phyloP scores from a whole-genome alignment of 2,329 filamentous ascomycete species.

The Pyrenochaeta sp. region DNA sequence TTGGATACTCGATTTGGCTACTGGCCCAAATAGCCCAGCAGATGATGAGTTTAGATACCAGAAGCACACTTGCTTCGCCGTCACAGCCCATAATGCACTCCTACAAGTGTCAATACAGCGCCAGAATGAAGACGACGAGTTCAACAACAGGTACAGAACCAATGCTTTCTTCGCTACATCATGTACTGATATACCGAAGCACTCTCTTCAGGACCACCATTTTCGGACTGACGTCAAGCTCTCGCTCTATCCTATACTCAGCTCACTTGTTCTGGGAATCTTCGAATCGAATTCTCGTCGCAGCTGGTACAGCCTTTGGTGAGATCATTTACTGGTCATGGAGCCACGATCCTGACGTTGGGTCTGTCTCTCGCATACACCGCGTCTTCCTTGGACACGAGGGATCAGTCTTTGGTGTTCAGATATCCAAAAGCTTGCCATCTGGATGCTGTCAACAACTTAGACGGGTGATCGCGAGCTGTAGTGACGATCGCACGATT shows the following conservation, averaged over 20 bases:
- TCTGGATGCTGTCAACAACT: slow-evolving; percentile 43
- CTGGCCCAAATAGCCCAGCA: slow-evolving; percentile 18
- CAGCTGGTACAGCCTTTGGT: slow-evolving; percentile 91
- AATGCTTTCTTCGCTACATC: neutral
- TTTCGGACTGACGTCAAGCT: slow-evolving; percentile 66
- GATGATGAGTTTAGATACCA: slow-evolving; percentile 13
- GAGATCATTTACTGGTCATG: slow-evolving; percentile 92
- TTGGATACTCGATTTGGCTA: slow-evolving; percentile 49
- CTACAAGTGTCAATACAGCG: slow-evolving; percentile 57
- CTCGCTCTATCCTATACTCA: slow-evolving; percentile 87
- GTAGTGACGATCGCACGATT: slow-evolving; percentile 93
- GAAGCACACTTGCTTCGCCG: slow-evolving; percentile 44
- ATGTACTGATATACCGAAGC: slow-evolving; percentile 5
- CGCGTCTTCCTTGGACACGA: slow-evolving; percentile 76
- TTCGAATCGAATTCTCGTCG: slow-evolving; percentile 71
- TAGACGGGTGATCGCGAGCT: slow-evolving; percentile 80
- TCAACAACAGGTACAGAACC: slow-evolving; percentile 14
- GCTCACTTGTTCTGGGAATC: slow-evolving; percentile 75
- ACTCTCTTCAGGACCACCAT: slow-evolving; percentile 45
- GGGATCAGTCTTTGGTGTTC: slow-evolving; percentile 91
- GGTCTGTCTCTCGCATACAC: slow-evolving; percentile 54
- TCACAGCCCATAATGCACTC: slow-evolving; percentile 90
- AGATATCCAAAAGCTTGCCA: slow-evolving; percentile 66
- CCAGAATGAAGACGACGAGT: slow-evolving; percentile 5
- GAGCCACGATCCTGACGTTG: slow-evolving; percentile 42